phyloP scores from a whole-genome alignment of 2,329 filamentous ascomycete species.

The Ascocoryne sarcoides region DNA sequence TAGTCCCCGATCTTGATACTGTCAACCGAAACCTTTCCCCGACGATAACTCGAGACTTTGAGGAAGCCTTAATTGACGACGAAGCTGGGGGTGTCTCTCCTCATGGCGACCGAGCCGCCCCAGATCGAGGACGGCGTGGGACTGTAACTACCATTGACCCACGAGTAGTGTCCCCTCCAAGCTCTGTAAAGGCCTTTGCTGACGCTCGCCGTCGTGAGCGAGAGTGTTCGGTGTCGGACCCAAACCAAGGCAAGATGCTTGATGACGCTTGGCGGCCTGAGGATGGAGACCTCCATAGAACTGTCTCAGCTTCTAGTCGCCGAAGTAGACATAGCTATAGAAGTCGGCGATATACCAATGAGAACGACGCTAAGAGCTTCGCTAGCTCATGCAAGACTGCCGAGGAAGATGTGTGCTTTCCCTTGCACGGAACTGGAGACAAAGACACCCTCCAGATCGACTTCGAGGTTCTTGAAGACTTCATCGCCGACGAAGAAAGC shows the following conservation, averaged over 20 bases:
- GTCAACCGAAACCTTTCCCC: slow-evolving; percentile 31
- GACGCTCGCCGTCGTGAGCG: slow-evolving; percentile 80
- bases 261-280: slow-evolving; percentile 75
- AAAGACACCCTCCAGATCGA: slow-evolving; percentile 78
- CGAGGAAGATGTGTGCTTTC: slow-evolving; percentile 86
- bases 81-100: slow-evolving; percentile 42
- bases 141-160: slow-evolving; percentile 48
- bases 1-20: slow-evolving; percentile 32
- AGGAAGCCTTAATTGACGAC: slow-evolving; percentile 68
- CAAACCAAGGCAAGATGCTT: slow-evolving; percentile 92
- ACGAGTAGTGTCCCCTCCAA: slow-evolving; percentile 77
- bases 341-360: slow-evolving; percentile 50
- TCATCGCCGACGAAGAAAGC: slow-evolving; percentile 59
- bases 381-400: slow-evolving; percentile 60
- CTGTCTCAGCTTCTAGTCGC: slow-evolving; percentile 60
- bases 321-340: slow-evolving; percentile 45
- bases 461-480: slow-evolving; percentile 89
- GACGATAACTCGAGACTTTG: slow-evolving; percentile 69
- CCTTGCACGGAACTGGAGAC: slow-evolving; percentile 55
- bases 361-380: slow-evolving; percentile 53
- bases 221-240: slow-evolving; percentile 48
- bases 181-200: slow-evolving; percentile 96
- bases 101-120: slow-evolving; percentile 9
- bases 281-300: slow-evolving; percentile 55
- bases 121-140: slow-evolving; percentile 40